phyloP scores from a whole-genome alignment of 176 grass and related monocot species.

The Musa beccarii region DNA sequence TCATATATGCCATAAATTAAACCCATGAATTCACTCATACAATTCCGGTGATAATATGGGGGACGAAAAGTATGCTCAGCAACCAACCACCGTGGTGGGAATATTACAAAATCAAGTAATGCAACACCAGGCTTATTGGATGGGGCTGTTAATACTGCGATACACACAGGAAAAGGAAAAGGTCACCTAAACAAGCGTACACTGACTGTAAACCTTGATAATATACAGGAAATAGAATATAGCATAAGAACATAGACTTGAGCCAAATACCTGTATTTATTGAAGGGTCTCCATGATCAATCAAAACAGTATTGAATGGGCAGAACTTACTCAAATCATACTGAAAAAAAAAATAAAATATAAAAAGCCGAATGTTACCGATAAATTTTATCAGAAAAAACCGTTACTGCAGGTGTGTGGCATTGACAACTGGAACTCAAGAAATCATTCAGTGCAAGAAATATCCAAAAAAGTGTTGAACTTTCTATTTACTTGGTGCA shows the following conservation, averaged over 20 bases:
- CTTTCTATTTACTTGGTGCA: neutral
- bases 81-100: slow-evolving; percentile 81
- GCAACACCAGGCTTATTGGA: slow-evolving; percentile 81
- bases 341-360: slow-evolving; percentile 32
- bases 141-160: slow-evolving; percentile 71
- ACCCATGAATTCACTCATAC: slow-evolving; percentile 96
- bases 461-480: neutral
- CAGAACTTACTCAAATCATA: slow-evolving; percentile 92
- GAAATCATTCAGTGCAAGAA: neutral
- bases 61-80: slow-evolving; percentile 88
- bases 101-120: slow-evolving; percentile 88
- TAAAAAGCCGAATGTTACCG: neutral
- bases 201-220: neutral
- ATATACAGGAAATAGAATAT: neutral
- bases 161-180: neutral
- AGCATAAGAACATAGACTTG: neutral
- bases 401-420: neutral
- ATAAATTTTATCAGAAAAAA: neutral
- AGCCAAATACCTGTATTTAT: slow-evolving; percentile 66
- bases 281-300: slow-evolving; percentile 77
- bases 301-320: slow-evolving; percentile 81
- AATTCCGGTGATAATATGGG: slow-evolving; percentile 90
- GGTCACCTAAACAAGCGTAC: no score
- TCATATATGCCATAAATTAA: slow-evolving; percentile 69
- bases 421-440: neutral